Evolutionary conservation across 2,329 filamentous ascomycete genomes (phyloP), one percentile per base, ranked within the genome.

Genomic region (Claviceps arundinis): DNA sequence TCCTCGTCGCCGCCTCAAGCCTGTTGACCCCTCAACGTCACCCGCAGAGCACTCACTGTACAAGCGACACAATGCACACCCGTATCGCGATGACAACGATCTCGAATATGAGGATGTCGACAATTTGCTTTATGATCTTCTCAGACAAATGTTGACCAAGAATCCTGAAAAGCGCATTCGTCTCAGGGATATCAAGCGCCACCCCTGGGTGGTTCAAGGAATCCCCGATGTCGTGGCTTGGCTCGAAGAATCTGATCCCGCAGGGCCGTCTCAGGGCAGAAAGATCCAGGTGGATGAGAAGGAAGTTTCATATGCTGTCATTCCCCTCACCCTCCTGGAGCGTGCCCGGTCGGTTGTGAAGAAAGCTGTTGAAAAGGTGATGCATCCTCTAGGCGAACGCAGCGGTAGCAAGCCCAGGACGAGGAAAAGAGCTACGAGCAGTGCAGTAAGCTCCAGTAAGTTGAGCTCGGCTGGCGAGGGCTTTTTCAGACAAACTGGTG

Each of bases 241-340:
- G 93, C 80, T 96, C n/a, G 89, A 95, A 60, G 89, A 95, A 56
- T 95, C 90, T 1, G 91, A 97, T 61, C 89, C 90, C 2, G 83
- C 81, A 40, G 79, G 84, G 38, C 84, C 84, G 54, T 84, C 82
- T 37, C 81, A 87, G 52, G 89, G 89, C 58, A 83, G 85, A 64
- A 89, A 82, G 67, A 97, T 98, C 60, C 85, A 96, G 65, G 88
- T 97, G 47, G 90, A 95, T 54, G 89, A 88, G 58, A 83, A 83
- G 62, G 93, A 98, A 68, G 82, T 98, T 61, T 90, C 89, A 46
- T 81, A 82, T 52, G 93, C 93, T 52, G 93, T 98, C 52, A 85
- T 95, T 16, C 90, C 90, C 38, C 81, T 96, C 49, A 90, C 85
- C 7, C 82, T 96, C 56, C 75, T 97, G 19, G 88, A 95, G 62